Base-by-base conservation (phyloP, 2,329 filamentous ascomycete species). In the Phyllosticta citribraziliensis region DNA sequence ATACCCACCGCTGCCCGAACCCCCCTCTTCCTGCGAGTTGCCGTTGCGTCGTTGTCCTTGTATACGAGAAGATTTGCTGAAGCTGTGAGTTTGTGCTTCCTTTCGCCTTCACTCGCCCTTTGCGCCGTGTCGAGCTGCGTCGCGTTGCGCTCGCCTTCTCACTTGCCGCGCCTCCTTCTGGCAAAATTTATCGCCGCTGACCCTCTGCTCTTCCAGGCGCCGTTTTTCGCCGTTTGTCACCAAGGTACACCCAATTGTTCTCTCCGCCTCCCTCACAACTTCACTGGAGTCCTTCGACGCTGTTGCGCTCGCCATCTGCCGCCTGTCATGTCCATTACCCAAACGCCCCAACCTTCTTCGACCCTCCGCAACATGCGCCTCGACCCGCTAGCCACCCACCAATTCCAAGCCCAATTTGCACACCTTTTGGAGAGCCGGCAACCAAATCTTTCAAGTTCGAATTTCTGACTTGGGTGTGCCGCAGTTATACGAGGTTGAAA, bases 151-250 rank as follows among this genome's bases (percentile, higher is more conserved):
- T 52, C 27, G 61, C 63, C 52, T 59, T 60, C 62, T 64, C 61
- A 66, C 60, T 65, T 67, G 64, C 47, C 57, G 27, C 27, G 27
- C 25, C 57, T 17, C 30, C 51, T n/a, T 47, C 35, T 12, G 52
- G 47, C 56, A 57, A 68, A 67, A 69, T 64, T 60, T 51, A 47
- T 50, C 25, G 54, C 40, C 65, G 65, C 70, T 72, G 57, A 73
- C 68, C 56, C 52, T 52, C 51, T 58, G 55, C 64, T 53, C 8
- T 22, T 54, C 47, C 65, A 73, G 70, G 71, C 68, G 71, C 70
- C 70, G 71, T 68, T 70, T 27, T 65, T 64, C 59, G 67, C 66
- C 67, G 66, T 65, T 66, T 47, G 62, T 65, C 66, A 70, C 50
- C 22, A 65, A 72, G 69, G 69, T 72, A 70, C 10, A 9, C 52